Percentiles rank a stretch among this genome's conserved stretches.
phyloP scores from a whole-genome alignment of 208 protist species.

The Trypanosoma caninum region DNA sequence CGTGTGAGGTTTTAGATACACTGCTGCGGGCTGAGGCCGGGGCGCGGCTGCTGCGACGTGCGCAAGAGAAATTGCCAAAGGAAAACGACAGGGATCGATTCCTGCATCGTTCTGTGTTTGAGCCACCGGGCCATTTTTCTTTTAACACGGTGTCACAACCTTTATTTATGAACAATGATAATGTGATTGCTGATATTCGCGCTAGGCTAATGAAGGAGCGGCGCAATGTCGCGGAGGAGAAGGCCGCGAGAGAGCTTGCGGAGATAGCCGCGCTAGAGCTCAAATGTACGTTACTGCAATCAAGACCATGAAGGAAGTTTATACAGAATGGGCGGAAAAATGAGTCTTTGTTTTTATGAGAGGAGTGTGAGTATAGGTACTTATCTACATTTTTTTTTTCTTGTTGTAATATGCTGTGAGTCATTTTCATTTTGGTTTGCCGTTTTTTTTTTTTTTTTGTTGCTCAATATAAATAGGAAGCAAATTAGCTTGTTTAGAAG shows the following conservation, averaged over 20 bases:
- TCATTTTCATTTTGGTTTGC: too few relatives aligned
- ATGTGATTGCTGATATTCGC: slow-evolving; percentile 15
- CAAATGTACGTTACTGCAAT: slow-evolving; percentile 28
- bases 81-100: neutral
- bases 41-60: neutral
- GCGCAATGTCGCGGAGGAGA: neutral
- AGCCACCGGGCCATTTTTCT: slow-evolving; percentile 5
- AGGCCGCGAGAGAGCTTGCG: slow-evolving; percentile 8
- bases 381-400: too few relatives aligned
- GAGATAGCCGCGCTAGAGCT: slow-evolving; percentile 23
- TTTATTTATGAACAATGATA: slow-evolving; percentile 18
- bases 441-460: too few relatives aligned
- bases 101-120: slow-evolving; percentile 17
- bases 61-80: neutral
- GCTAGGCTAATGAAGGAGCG: slow-evolving; percentile 11
- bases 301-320: slow-evolving; percentile 1
- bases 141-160: neutral
- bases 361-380: too few relatives aligned
- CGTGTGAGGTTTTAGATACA: slow-evolving; percentile 1
- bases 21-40: slow-evolving; percentile 5
- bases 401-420: too few relatives aligned
- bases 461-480: too few relatives aligned
- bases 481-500: too few relatives aligned
- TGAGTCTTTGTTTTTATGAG: too few relatives aligned
- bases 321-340: neutral